These are phyloP conservation scores for Penicillium bovifimosum DNA, from an alignment of 495 filamentous ascomycete genomes.

Conservation along the genomic window DNA sequence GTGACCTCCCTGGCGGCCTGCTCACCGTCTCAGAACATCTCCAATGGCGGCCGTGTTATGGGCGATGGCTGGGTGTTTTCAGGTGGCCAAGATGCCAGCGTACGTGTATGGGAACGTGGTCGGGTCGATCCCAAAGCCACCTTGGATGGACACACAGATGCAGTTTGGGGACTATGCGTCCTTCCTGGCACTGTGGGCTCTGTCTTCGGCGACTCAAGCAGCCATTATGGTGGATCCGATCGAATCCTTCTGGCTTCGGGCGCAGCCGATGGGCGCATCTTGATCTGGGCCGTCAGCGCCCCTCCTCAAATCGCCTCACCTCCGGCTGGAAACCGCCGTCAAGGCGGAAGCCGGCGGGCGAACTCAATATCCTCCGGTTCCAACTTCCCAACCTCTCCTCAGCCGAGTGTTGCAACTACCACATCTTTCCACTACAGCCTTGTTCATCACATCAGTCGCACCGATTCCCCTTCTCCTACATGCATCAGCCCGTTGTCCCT, in stretches of 20 bases:
- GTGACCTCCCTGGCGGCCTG: constrained; percentile 84
- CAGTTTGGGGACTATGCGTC: constrained; percentile 92
- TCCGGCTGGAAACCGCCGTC: constrained; percentile 61
- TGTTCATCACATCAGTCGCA: constrained; percentile 74
- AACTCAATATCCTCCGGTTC: constrained; percentile 89
- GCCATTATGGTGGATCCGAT: constrained; percentile 68
- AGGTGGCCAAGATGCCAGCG: constrained; percentile 87
- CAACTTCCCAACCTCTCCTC: constrained; percentile 83
- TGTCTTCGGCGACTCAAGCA: constrained; percentile 66
- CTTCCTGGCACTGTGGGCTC: constrained; percentile 77
- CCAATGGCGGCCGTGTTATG: constrained; percentile 74
- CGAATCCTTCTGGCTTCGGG: constrained; percentile 87
- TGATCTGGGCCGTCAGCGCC: constrained; percentile 92
- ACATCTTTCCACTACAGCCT: constrained; percentile 64
- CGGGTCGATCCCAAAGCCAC: constrained; percentile 94
- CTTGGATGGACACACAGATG: constrained; percentile 88
- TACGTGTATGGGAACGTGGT: constrained; percentile 91
- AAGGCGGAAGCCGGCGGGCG: constrained; percentile 72
- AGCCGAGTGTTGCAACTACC: constrained; percentile 71
- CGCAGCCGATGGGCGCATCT: constrained; percentile 82
- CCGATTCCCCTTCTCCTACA: constrained; percentile 73
- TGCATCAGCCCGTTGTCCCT: constrained; percentile 83
- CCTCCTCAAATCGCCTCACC: constrained; percentile 78
- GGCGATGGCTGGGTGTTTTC: constrained; percentile 98
- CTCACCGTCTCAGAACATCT: constrained; percentile 77